Evolutionary conservation across 1,284 basidiomycete species (phyloP), one percentile per base, ranked within the genome.

Genomic region (Agaricales sp.): DNA sequence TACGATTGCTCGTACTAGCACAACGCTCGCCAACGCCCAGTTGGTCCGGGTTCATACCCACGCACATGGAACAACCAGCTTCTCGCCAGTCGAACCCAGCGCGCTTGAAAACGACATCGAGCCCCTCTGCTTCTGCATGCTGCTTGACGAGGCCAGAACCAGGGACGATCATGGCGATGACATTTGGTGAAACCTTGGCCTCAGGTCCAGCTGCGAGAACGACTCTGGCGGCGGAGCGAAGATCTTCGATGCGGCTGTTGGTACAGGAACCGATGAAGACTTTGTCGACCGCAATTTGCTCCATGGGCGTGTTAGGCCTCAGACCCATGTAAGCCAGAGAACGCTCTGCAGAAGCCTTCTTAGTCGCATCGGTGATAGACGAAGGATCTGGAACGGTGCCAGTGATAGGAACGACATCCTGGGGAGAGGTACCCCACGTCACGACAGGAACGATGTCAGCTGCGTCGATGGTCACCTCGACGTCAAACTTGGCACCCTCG

Each of bases 41-140:
- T 66, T 95, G 92, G 68, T 97, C 93, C 8, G 93, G 91, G 68
- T 97, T 97, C 94, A 97, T 97, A 41, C 92, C 94, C 54, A 97
- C 66, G 68, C 93, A 97, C 94, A 97, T 97, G 24, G 94, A 97
- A 65, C 93, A 97, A 24, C 93, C 93, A 23, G 94, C 94, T 68
- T 97, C 94, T 52, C 93, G 80, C 93, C 92, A 97, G 65, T 97
- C 94, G 60, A 96, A 97, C 18, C 94, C 94, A 22, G 93, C 93
- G 47, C 90, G 87, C 66, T 84, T 92, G 76, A 97, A 94, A 60
- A 97, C 73, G 50, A 76, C 77, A 61, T 96, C 92, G 52, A 97
- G 74, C 37, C 93, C 92, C 61, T 97, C 93, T 21, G 82, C 87
- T 68, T 97, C 93, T 13, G 94, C 92, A 62, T 96, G 94, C 61